phyloP scores from a whole-genome alignment of 208 protist genomes.

The Wallacemonas collosoma region DNA sequence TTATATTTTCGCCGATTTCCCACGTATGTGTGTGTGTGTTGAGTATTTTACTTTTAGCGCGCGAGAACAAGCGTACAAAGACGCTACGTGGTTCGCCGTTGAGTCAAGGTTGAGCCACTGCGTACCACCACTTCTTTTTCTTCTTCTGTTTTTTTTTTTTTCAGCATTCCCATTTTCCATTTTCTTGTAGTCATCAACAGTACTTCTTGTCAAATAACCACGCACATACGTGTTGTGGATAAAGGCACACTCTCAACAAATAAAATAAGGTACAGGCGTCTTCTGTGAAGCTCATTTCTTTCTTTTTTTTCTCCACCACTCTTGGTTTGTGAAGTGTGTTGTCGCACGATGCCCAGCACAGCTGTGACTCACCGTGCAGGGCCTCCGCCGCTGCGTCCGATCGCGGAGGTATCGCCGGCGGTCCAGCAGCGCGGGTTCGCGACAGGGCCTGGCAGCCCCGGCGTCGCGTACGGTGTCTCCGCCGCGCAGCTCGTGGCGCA shows the following conservation, averaged over 20 bases:
- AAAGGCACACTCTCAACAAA: no score
- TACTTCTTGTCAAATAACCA: no score
- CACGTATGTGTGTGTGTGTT: conserved; percentile 17
- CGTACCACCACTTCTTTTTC: no score
- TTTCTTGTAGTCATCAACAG: no score
- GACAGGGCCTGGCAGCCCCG: neutral
- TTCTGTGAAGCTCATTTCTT: neutral
- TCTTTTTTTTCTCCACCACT: conserved; percentile 7
- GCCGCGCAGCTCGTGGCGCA: neutral
- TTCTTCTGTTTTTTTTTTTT: no score
- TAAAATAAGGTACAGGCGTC: no score
- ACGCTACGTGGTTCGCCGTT: neutral
- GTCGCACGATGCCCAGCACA: neutral
- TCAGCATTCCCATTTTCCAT: no score
- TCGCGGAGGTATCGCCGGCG: neutral
- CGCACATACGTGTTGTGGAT: no score
- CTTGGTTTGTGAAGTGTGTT: no score
- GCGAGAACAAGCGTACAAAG: no score
- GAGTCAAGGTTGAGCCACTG: neutral
- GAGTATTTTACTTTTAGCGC: no score
- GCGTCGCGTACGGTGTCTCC: conserved; percentile 4
- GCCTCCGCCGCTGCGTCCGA: conserved; percentile 13
- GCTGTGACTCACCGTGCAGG: neutral
- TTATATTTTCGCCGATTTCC: conserved; percentile 17
- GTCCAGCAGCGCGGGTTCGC: no score